A percentile compares a stretch with the other conserved stretches of the same genome.
Evolutionary conservation across 1,139 yeast genomes (phyloP).

Genomic region (Saccharomyces hybrid): DNA sequence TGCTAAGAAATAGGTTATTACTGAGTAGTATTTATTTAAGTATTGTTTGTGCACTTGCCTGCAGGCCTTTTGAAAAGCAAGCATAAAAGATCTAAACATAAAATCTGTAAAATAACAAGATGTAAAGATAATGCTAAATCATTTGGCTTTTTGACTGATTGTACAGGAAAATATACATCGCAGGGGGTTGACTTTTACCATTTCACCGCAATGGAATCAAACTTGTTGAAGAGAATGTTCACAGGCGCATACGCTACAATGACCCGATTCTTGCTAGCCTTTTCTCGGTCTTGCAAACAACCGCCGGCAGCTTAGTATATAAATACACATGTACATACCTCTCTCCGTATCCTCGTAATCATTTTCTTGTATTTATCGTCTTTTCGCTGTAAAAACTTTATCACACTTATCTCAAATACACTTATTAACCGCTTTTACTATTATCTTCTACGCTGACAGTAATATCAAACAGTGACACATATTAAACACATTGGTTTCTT

Average conservation of each 20-base stretch:
- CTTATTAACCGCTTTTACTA: not conserved
- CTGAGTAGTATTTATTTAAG: not conserved
- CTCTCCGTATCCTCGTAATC: not conserved
- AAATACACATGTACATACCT: not conserved
- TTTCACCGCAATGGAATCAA: not conserved
- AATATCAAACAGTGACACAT: not conserved
- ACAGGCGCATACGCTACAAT: not conserved
- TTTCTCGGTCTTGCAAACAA: not conserved
- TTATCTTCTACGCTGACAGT: not conserved
- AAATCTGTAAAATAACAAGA: no score
- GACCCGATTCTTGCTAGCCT: not conserved
- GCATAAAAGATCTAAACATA: not conserved
- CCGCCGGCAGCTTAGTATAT: not conserved
- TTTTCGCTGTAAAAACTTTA: not conserved
- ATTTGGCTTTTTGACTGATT: no score
- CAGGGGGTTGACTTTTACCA: not conserved
- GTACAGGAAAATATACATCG: no score
- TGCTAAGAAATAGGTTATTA: slow-evolving; percentile 33
- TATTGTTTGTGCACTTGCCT: not conserved
- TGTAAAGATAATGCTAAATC: no score
- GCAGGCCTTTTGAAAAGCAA: not conserved
- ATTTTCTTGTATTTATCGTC: not conserved
- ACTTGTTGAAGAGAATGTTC: not conserved
- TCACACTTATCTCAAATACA: not conserved
- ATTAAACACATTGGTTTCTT: not conserved